Conservation (phyloP, 1,139 yeast species). For the Geotrichum fermentans region DNA sequence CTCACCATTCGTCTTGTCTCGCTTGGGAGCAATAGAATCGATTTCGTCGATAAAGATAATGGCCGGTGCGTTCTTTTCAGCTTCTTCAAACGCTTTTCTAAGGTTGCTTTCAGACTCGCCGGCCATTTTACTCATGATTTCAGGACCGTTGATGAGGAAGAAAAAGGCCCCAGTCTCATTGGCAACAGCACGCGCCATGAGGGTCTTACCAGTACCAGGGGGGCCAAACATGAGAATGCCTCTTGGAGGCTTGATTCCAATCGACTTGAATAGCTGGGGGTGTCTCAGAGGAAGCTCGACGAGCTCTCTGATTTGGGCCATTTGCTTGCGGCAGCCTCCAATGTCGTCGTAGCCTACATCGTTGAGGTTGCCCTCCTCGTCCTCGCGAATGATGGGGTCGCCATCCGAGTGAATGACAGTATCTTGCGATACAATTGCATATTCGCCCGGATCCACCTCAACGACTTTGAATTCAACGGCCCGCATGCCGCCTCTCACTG, state of each 20-base stretch:
- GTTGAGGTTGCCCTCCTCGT: conserved; percentile 90
- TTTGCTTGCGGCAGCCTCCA: conserved; percentile 97
- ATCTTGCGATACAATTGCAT: conserved; percentile 97
- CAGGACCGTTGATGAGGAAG: conserved; percentile 97
- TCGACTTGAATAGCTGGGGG: conserved; percentile 91
- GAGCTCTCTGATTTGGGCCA: conserved; percentile 96
- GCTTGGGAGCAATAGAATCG: conserved; percentile 97
- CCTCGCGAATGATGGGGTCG: conserved; percentile 97
- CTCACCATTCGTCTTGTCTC: conserved; percentile 99
- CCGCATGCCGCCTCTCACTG: conserved; percentile 98
- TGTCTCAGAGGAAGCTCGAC: conserved; percentile 95
- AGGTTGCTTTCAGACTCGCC: conserved; percentile 97
- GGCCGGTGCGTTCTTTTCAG: conserved; percentile 96
- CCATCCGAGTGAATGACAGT: conserved; percentile 98
- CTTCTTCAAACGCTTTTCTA: conserved; percentile 98
- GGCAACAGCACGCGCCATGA: conserved; percentile 98
- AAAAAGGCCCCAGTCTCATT: conserved; percentile 98
- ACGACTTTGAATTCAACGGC: conserved; percentile 98
- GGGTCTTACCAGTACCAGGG: conserved; percentile 96
- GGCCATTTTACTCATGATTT: conserved; percentile 99
- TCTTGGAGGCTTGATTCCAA: conserved; percentile 96
- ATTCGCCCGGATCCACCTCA: conserved; percentile 95
- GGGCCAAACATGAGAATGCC: conserved; percentile 98
- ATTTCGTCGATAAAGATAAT: conserved; percentile 97
- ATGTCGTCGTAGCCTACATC: conserved; percentile 98